Evolutionary conservation across 2,329 filamentous ascomycete genomes (phyloP), one percentile per base, ranked within the genome.

Genomic region (Ophiostoma sp.): DNA sequence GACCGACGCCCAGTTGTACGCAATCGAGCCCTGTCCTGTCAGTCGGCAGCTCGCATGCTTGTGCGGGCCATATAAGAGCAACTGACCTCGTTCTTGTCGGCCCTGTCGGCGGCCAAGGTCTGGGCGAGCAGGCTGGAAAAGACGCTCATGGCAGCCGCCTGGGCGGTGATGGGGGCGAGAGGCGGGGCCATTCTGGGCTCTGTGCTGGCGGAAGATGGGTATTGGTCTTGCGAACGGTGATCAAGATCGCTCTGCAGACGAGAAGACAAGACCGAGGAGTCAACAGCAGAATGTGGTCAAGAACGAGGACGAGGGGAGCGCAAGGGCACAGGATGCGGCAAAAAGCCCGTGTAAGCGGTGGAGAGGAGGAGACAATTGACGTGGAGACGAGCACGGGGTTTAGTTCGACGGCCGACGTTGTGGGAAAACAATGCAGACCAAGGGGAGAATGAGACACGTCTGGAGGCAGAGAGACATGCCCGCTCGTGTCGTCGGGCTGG

Each of bases 91-190:
- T 79, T 77, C 73, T 83, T 84, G 73, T 89, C 88, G 7, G 88
- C 84, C 73, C 83, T 84, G 73, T 89, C 88, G 7, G 88, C 84
- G 7, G 83, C 83, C 70, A 95, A 84, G 69, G 82, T 79, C 77
- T 95, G 92, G 9, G 90, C 91, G 64, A 94, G 78, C 40, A 93
- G 75, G 75, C 92, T 93, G 70, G 90, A 91, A 16, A 88, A 79
- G 65, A 85, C 85, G 71, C 84, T 86, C 47, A 94, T 82, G 44
- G 86, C 75, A 36, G 85, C 85, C 27, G 88, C 85, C 78, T 93
- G 90, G 65, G 89, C 73, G 5, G 87, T 89, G 44, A 86, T 85
- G 66, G 77, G 81, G 40, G 87, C 75, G 62, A 91, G 82, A 4
- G 86, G 83, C 2, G 85, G 44, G 1, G 69, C 16, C 63, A 64